Evolutionary conservation across 2,329 filamentous ascomycete species (phyloP).

Genomic region (Aspergillus arachidicola): DNA sequence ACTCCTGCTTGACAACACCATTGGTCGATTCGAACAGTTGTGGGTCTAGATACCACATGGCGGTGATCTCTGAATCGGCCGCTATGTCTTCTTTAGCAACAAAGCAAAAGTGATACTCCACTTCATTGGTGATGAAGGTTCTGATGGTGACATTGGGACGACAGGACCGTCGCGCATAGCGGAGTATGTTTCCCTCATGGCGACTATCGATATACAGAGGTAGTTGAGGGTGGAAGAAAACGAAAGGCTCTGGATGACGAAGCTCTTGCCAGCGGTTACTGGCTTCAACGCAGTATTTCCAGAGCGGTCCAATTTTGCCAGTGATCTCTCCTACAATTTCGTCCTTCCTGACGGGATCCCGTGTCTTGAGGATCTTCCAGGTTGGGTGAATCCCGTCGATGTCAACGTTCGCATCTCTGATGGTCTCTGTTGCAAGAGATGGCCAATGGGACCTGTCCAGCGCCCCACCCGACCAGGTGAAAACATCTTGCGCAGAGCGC

Average conservation of each 20-base stretch:
- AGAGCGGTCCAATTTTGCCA: constrained; percentile 73
- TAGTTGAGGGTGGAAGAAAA: constrained; percentile 84
- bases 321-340: constrained; percentile 73
- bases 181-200: constrained; percentile 79
- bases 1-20: constrained; percentile 45
- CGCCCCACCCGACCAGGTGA: constrained; percentile 61
- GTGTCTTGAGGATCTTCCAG: constrained; percentile 65
- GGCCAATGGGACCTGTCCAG: constrained; percentile 60
- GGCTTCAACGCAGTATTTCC: constrained; percentile 68
- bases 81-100: constrained; percentile 77
- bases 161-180: constrained; percentile 91
- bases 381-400: constrained; percentile 62
- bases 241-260: constrained; percentile 65
- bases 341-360: constrained; percentile 53
- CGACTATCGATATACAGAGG: constrained; percentile 93
- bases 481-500: constrained; percentile 66
- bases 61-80: constrained; percentile 53
- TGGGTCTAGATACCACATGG: constrained; percentile 51
- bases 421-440: constrained; percentile 53
- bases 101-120: constrained; percentile 90
- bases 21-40: constrained; percentile 41
- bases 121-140: constrained; percentile 76
- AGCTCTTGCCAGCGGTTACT: constrained; percentile 70
- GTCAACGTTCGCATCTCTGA: constrained; percentile 52
- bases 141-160: constrained; percentile 85